Conservation (phyloP, 2,329 filamentous ascomycete species). For the Akanthomyces dipterigenus region DNA sequence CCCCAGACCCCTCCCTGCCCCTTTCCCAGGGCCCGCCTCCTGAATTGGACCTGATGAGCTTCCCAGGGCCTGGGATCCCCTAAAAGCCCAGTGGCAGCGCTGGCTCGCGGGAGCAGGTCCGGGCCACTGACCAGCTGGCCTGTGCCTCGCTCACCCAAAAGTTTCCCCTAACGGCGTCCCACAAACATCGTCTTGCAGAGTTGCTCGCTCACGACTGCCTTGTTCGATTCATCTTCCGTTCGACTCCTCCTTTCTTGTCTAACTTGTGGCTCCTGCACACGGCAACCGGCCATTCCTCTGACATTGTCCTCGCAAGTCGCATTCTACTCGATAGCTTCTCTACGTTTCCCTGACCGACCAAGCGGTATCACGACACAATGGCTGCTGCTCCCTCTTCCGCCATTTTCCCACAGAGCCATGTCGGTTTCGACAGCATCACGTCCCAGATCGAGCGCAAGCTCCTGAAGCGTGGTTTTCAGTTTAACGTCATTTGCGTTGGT, state of each 20-base stretch:
- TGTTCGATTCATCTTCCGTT: background rate
- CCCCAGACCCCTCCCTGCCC: constrained; percentile 7
- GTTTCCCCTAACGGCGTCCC: constrained; percentile 13
- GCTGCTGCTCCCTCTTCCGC: constrained; percentile 61
- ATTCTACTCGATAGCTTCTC: background rate
- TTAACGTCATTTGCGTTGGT: constrained; percentile 99
- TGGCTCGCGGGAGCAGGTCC: background rate
- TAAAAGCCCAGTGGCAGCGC: background rate
- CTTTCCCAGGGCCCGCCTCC: constrained; percentile 11
- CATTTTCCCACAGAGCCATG: constrained; percentile 91
- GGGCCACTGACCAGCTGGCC: constrained; percentile 4
- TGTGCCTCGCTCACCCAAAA: constrained; percentile 12
- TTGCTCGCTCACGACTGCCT: constrained; percentile 10
- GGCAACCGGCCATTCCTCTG: background rate
- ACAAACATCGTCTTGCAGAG: constrained; percentile 12
- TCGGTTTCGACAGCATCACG: constrained; percentile 99
- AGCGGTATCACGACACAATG: constrained; percentile 28
- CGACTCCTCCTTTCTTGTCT: constrained; percentile 8
- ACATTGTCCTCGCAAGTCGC: background rate
- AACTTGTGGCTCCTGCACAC: constrained; percentile 4
- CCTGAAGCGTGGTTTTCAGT: constrained; percentile 98
- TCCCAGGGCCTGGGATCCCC: background rate
- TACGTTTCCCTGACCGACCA: background rate
- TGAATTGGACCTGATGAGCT: constrained; percentile 1
- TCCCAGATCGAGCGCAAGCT: constrained; percentile 99